Base-by-base conservation (phyloP, 768 basidiomycete genomes). In the Termitomyces eurrhizus region DNA sequence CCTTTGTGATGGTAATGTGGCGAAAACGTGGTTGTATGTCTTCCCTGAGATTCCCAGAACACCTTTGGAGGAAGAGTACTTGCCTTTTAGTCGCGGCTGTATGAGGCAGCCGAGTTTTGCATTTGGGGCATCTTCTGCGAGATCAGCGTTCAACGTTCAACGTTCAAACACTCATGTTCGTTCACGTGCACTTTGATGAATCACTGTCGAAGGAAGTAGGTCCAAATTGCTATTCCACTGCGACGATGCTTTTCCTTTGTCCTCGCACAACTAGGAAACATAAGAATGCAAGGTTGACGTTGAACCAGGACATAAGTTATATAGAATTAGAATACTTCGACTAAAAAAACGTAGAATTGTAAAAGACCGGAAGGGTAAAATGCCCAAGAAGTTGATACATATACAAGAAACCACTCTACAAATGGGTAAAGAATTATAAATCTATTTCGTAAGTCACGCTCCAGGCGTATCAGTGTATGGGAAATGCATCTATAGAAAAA, bases 1-100 rank as follows among this genome's bases (percentile, higher is more conserved):
- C 18, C 35, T 24, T 26, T 45, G 33, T 24, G 7, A 36, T 35
- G 21, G 24, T 59, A 36, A 48, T 56, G 50, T 49, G 56, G 29
- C 52, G n/a, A 49, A 58, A 64, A 64, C 61, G 63, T 64, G 63
- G 54, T 18, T 5, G 11, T 42, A 42, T 32, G 39, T 14, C 54
- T 42, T 18, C 32, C 32, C 4, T 44, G 29, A 33, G 41, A 33
- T 21, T 55, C 41, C 18, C 2, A 18, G 14, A 24, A 18, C 6
- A 13, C 12, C 41, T 42, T 32, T 11, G 7, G 44, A 54, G 35
- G 54, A 50, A 60, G 24, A 42, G 5, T 44, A 7, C 46, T 52
- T 65, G 49, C 57, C 60, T 59, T 21, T 21, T 39, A 41, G 42
- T 54, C 53, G 61, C 52, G 14, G 39, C 59, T 57, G n/a, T 41